Conservation (phyloP, 2,329 filamentous ascomycete species). For the Exophiala spinifera region DNA sequence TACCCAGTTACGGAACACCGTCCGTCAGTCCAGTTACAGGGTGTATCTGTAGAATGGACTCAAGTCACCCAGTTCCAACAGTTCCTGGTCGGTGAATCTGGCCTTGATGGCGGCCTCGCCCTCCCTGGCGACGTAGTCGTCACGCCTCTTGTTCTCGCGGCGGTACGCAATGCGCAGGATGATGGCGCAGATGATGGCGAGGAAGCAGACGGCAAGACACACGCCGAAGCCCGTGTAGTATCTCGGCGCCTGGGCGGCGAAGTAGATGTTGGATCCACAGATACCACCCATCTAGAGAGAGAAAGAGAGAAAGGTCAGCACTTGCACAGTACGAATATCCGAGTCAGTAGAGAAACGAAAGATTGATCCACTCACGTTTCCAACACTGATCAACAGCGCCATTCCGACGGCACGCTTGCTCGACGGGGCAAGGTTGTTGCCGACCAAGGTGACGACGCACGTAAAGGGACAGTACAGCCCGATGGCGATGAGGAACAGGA, state of each 20-base stretch:
- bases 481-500: conserved; percentile 48
- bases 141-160: conserved; percentile 34
- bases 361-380: conserved; percentile 48
- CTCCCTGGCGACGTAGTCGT: conserved; percentile 17
- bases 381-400: conserved; percentile 61
- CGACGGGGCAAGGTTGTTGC: conserved; percentile 68
- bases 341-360: background rate
- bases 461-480: conserved; percentile 63
- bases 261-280: conserved; percentile 41
- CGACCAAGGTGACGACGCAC: conserved; percentile 63
- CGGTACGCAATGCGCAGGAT: conserved; percentile 30
- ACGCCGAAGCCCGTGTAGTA: conserved; percentile 40
- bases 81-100: conserved; percentile 50
- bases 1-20: no score
- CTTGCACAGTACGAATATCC: background rate
- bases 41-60: conserved; percentile 36
- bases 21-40: conserved; percentile 28
- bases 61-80: conserved; percentile 49
- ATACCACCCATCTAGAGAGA: conserved; percentile 46
- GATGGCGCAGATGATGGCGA: conserved; percentile 32
- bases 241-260: conserved; percentile 34
- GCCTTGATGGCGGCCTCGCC: conserved; percentile 36
- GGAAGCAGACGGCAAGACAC: conserved; percentile 35
- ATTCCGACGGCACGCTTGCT: conserved; percentile 67
- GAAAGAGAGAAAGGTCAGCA: conserved; percentile 26